Evolutionary conservation across 139 green algal species (phyloP).

Genomic region (Volvox reticuliferus): DNA sequence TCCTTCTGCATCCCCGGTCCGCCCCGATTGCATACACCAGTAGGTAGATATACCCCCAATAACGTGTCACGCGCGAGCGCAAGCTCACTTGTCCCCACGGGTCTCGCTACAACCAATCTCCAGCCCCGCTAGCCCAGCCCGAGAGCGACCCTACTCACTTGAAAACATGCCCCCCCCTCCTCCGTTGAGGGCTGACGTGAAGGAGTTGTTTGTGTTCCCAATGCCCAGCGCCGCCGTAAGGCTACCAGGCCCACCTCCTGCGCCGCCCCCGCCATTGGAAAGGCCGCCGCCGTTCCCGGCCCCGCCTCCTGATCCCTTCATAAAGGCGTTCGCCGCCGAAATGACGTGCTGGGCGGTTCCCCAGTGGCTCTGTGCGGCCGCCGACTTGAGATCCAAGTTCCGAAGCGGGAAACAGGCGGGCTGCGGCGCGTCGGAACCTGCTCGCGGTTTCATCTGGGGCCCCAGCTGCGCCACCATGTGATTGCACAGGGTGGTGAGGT

Average conservation of each 20-base stretch:
- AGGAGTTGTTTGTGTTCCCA: background rate
- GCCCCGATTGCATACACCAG: no score
- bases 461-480: conserved; percentile 47
- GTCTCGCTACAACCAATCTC: background rate
- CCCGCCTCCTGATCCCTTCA: background rate
- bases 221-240: background rate
- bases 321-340: conserved; percentile 14
- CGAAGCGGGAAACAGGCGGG: conserved; percentile 43
- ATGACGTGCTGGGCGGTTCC: background rate
- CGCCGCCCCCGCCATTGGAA: background rate
- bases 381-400: conserved; percentile 27
- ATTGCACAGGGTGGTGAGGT: conserved; percentile 36
- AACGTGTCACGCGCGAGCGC: no score
- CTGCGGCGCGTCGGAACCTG: conserved; percentile 20
- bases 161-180: background rate
- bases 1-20: no score
- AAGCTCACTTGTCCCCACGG: no score
- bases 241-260: background rate
- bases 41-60: no score
- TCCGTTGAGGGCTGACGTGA: background rate
- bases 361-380: conserved; percentile 4
- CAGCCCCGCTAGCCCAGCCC: background rate
- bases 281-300: background rate
- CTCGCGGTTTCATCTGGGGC: conserved; percentile 16
- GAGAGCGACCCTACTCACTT: background rate